Conservation (phyloP, 2,329 filamentous ascomycete genomes). For the Fusarium chuoi region DNA sequence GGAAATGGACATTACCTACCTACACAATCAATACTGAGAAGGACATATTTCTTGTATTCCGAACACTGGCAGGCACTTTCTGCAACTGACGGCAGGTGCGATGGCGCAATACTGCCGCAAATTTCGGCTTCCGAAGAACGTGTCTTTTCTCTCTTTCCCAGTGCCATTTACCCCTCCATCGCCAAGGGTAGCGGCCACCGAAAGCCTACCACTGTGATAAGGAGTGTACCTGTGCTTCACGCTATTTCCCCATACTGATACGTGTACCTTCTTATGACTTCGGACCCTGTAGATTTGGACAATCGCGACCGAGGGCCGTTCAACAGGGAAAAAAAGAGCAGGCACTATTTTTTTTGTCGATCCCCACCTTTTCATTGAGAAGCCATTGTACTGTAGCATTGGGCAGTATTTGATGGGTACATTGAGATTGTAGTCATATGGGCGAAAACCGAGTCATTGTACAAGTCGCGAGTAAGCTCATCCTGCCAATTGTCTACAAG, state of each 20-base stretch:
- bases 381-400: conserved; percentile 17
- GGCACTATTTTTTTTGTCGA: conserved; percentile 19
- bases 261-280: conserved; percentile 31
- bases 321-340: conserved; percentile 17
- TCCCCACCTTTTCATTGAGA: conserved; percentile 10
- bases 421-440: background rate
- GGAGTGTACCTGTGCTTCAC: conserved; percentile 22
- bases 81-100: conserved; percentile 25
- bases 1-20: background rate
- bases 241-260: conserved; percentile 4
- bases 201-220: conserved; percentile 33
- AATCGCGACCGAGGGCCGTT: conserved; percentile 37
- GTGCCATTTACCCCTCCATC: conserved; percentile 41
- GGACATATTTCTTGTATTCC: background rate
- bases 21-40: background rate
- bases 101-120: conserved; percentile 42
- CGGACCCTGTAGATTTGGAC: conserved; percentile 19
- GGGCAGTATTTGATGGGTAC: conserved; percentile 20
- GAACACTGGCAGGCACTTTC: background rate
- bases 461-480: conserved; percentile 17
- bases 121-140: conserved; percentile 28
- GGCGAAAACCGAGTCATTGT: conserved; percentile 6
- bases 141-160: conserved; percentile 26
- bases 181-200: conserved; percentile 20
- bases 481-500: background rate